These are phyloP conservation scores for Colletotrichum siamense DNA, from an alignment of 2,329 filamentous ascomycete species.

Conservation along the genomic window DNA sequence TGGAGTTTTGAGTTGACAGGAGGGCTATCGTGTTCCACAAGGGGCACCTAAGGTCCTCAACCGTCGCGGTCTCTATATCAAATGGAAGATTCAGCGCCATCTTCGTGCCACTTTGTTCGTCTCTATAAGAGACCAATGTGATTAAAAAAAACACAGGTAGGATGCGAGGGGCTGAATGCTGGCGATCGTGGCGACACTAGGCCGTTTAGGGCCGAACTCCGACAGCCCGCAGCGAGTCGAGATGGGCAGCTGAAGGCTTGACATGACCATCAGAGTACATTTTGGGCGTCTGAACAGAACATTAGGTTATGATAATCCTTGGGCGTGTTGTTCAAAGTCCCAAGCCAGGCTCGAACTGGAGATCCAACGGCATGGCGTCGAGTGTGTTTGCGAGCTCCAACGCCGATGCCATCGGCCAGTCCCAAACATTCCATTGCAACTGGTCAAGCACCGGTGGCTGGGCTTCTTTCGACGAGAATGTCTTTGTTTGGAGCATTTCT, in stretches of 20 bases:
- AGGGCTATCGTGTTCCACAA: neutral
- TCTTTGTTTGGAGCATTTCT: constrained; percentile 24
- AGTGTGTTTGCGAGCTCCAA: constrained; percentile 29
- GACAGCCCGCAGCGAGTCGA: neutral
- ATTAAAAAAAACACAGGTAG: neutral
- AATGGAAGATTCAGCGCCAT: neutral
- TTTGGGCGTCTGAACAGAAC: neutral
- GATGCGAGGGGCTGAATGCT: neutral
- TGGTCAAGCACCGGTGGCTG: constrained; percentile 17
- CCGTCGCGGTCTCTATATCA: neutral
- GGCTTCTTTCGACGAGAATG: constrained; percentile 18
- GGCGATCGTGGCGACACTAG: neutral
- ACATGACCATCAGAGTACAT: neutral
- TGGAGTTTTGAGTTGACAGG: neutral
- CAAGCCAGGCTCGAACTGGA: constrained; percentile 4
- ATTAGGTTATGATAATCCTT: neutral
- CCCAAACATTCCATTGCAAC: constrained; percentile 30
- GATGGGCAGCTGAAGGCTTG: neutral
- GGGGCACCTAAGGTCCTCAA: neutral
- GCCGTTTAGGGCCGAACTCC: neutral
- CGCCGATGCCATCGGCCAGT: constrained; percentile 31
- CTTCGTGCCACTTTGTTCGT: neutral
- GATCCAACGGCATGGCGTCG: constrained; percentile 26
- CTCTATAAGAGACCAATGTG: neutral
- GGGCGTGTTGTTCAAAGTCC: neutral